Base-by-base conservation (phyloP, 305 asterid species). In the Fraxinus baroniana region DNA sequence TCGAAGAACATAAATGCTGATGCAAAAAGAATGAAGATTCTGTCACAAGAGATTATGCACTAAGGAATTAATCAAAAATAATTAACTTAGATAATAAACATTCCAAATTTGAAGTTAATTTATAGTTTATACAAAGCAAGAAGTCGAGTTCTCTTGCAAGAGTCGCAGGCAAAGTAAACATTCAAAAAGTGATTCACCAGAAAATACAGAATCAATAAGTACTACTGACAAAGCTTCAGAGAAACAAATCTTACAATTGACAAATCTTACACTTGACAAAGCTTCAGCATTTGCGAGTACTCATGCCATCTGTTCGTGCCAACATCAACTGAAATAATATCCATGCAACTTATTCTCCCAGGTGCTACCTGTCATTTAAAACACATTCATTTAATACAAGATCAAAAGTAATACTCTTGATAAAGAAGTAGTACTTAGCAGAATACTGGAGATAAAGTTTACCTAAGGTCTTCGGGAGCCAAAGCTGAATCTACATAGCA, bases 401-500 rank as follows among this genome's bases (percentile, higher is more conserved):
- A 60, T 60, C 15, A 3, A 66, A 24, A 66, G n/a, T 26, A 22
- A 26, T 26, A 66, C 74, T 66, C 74, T 0, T 66, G 74, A 24
- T 3, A 26, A 26, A 22, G 72, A 24, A 26, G 36, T 66, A 66
- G 30, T 60, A 20, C 15, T 26, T 66, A 10, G 36, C 35, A 66
- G n/a, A 26, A 66, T 66, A 66, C 74, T 18, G 68, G 68, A 57
- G 70, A 18, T 60, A 20, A 60, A 20, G 70, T 20, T 60, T 60
- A 60, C 70, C 70, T 7, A 20, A 60, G 70, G 30, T 60, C 81
- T 75, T 83, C 74, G 74, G 39, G 73, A 73, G 57, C 76, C 85
- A 46, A 84, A 77, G 83, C 77, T 83, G 66, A 66, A 66, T 66
- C 36, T 66, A n/a, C 44, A 71, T 26, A 78, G 83, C 82, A 76